Conservation (phyloP, 2,329 filamentous ascomycete genomes). For the Penicillium brasilianum region DNA sequence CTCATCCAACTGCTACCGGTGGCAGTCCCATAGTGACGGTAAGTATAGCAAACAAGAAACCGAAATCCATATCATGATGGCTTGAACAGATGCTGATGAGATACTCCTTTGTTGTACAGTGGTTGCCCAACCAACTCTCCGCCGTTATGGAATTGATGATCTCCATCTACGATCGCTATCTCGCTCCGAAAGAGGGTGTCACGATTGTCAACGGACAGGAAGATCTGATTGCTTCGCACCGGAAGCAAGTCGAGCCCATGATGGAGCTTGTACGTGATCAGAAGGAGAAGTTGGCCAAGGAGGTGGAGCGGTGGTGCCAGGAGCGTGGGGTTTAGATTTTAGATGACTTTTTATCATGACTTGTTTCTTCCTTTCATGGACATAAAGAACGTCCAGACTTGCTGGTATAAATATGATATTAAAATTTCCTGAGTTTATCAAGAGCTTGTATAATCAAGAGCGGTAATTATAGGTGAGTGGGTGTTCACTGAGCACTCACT, state of each 20-base stretch:
- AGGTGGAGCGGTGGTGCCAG: conserved; percentile 53
- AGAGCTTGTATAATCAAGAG: no score
- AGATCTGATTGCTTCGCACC: conserved; percentile 33
- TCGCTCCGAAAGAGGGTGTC: conserved; percentile 40
- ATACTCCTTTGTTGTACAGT: conserved; percentile 32
- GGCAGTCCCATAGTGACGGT: conserved; percentile 56
- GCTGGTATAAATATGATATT: not conserved
- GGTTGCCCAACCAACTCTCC: conserved; percentile 55
- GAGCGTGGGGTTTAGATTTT: conserved; percentile 47
- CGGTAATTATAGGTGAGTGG: no score
- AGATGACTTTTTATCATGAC: conserved; percentile 3
- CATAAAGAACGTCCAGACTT: not conserved
- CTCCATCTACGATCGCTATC: conserved; percentile 48
- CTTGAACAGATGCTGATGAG: not conserved
- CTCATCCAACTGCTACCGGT: conserved; percentile 54
- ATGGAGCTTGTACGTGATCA: conserved; percentile 44
- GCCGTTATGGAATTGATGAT: conserved; percentile 57
- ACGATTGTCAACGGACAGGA: conserved; percentile 20
- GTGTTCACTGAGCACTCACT: no score
- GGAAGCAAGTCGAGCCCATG: conserved; percentile 47
- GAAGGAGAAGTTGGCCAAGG: conserved; percentile 41
- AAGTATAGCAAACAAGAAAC: conserved; percentile 21
- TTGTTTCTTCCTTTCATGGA: not conserved
- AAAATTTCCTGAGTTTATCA: not conserved
- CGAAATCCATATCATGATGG: not conserved